Evolutionary conservation across 2,329 filamentous ascomycete genomes (phyloP), one percentile per base, ranked within the genome.

Genomic region (Eutypella sp.): DNA sequence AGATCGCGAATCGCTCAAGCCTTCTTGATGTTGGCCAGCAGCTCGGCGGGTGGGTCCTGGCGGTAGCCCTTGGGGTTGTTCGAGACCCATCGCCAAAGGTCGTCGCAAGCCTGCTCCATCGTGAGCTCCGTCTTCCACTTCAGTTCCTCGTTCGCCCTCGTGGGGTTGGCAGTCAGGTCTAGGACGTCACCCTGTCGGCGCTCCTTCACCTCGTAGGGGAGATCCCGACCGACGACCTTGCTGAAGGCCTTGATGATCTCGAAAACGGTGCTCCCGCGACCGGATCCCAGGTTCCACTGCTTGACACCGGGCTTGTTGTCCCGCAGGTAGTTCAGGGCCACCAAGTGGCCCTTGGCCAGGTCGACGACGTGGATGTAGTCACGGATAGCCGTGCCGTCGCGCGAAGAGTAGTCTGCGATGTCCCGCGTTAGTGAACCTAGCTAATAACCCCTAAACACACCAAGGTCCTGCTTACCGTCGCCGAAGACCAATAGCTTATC

Each of bases 321-420:
- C 58, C 87, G 86, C 42, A 96, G 84, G 72, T 95, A 89, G 72
- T 93, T 90, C 57, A 99, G 84, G 19, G 95, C 93, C 48, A 88
- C 81, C 47, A 96, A 74, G 67, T 96, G 91, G 50, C 91, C 91
- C 52, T 80, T 80, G 39, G 91, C 88, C 20, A 96, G 82, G 63
- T 96, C 91, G 52, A 95, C 78, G 47, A 96, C 89, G 75, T 96
- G 91, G 68, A 99, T 96, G 77, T 99, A 99, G 73, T 99, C 93
- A 58, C 93, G 87, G 66, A 96, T 96, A 52, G 89, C 89, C 44
- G 91, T 96, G 54, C 91, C 91, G 66, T 96, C 91, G 58, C 84
- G 85, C 44, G 90, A 96, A 25, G 76, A 65, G 74, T 99, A 99
- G 75, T 99, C 91, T 95, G 27, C 23, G 1, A 23, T 54, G 43